Evolutionary conservation across 2,329 filamentous ascomycete genomes (phyloP).

Genomic region (Fusarium falciforme): DNA sequence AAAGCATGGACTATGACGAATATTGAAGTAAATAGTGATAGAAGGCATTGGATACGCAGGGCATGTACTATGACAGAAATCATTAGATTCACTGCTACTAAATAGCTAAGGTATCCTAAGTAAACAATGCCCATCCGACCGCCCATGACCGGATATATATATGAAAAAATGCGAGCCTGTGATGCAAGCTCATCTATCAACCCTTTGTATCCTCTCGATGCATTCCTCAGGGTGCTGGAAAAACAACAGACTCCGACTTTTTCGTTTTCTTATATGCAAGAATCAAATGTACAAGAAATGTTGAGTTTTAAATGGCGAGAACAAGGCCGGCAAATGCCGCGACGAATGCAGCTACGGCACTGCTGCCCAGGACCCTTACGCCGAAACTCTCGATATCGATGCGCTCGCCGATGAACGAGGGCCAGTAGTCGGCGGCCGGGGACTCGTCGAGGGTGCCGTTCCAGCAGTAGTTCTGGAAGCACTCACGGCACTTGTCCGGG

Average conservation of each 20-base stretch:
- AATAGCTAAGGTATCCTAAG: conserved; percentile 18
- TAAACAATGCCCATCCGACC: conserved; percentile 17
- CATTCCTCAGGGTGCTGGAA: conserved; percentile 26
- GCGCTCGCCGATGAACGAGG: conserved; percentile 40
- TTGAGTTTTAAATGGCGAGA: conserved; percentile 24
- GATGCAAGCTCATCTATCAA: conserved; percentile 25
- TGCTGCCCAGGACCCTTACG: conserved; percentile 24
- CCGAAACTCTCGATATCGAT: conserved; percentile 43
- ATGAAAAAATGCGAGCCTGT: conserved; percentile 12
- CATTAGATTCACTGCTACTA: conserved; percentile 25
- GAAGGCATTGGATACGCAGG: not conserved
- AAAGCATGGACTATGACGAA: not conserved
- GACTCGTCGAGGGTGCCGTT: conserved; percentile 72
- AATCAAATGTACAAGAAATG: not conserved
- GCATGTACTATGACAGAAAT: conserved; percentile 1
- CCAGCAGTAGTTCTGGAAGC: conserved; percentile 92
- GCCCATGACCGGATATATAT: conserved; percentile 4
- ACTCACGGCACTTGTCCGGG: conserved; percentile 78
- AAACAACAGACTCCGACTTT: conserved; percentile 30
- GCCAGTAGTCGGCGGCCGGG: conserved; percentile 49
- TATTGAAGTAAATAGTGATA: not conserved
- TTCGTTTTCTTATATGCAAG: conserved; percentile 9
- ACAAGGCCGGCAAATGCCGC: conserved; percentile 37
- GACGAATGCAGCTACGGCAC: conserved; percentile 20
- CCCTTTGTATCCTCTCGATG: conserved; percentile 14